A percentile compares a stretch with the other conserved stretches of the same genome.
phyloP scores from a whole-genome alignment of 2,329 filamentous ascomycete species.

The Bipolaris bicolor region DNA sequence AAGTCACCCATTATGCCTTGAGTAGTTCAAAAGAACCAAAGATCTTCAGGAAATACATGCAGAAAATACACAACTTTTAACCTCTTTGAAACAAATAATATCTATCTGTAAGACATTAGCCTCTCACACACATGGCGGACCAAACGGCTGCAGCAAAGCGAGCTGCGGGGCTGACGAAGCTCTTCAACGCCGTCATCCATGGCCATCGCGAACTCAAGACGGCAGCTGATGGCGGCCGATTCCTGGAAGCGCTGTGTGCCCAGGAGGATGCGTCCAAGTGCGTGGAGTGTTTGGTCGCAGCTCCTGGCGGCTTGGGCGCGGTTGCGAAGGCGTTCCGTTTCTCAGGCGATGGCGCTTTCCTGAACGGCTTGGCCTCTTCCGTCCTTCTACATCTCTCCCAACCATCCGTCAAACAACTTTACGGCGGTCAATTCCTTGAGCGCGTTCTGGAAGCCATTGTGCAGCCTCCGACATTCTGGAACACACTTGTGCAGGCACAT shows the following conservation, averaged over 20 bases:
- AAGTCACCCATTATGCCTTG: background rate
- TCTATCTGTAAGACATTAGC: constrained; percentile 1
- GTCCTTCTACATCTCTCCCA: constrained; percentile 50
- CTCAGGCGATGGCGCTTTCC: constrained; percentile 52
- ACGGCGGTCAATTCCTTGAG: constrained; percentile 58
- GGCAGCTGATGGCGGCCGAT: constrained; percentile 51
- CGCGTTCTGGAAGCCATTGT: constrained; percentile 56
- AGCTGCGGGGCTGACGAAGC: constrained; percentile 43
- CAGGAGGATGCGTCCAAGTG: constrained; percentile 52
- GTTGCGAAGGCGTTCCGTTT: constrained; percentile 54
- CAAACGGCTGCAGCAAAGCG: constrained; percentile 32
- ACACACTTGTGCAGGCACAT: constrained; percentile 50
- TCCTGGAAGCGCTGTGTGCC: constrained; percentile 57
- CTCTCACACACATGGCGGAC: constrained; percentile 20
- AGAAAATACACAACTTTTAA: background rate
- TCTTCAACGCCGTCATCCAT: constrained; percentile 50
- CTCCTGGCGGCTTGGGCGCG: constrained; percentile 34
- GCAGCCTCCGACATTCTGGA: constrained; percentile 63
- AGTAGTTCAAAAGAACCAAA: constrained; percentile 3
- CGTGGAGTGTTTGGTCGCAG: constrained; percentile 43
- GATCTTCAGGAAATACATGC: background rate
- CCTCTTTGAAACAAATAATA: background rate
- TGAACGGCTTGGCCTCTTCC: constrained; percentile 49
- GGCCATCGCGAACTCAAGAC: constrained; percentile 50
- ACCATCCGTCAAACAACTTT: constrained; percentile 56